Conservation (phyloP, 164 flowering plant species). For the Macadamia tetraphylla region DNA sequence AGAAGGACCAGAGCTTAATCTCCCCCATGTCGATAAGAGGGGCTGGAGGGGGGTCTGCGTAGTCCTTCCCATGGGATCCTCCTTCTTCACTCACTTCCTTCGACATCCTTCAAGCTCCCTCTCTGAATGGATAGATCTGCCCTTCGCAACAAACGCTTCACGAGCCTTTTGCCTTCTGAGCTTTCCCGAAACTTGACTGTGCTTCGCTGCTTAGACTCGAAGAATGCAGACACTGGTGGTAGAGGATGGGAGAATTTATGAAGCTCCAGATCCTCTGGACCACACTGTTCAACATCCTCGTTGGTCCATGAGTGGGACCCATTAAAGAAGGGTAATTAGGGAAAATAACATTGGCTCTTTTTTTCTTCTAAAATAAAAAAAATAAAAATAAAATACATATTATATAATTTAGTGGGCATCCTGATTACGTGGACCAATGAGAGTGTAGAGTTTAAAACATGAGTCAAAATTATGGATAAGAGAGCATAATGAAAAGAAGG, state of each 20-base stretch:
- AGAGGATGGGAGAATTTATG: background rate
- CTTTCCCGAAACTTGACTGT: background rate
- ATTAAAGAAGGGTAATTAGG: too few species aligned
- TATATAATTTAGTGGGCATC: too few species aligned
- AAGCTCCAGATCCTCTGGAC: too few species aligned
- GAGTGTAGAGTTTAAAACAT: too few species aligned
- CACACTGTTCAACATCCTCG: too few species aligned
- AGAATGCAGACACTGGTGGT: conserved; percentile 1
- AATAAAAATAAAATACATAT: too few species aligned
- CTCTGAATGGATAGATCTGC: too few species aligned
- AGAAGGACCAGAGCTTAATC: conserved; percentile 36
- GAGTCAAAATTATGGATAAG: conserved; percentile 21
- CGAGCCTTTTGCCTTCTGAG: background rate
- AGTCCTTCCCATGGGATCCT: conserved; percentile 32
- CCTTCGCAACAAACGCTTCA: too few species aligned
- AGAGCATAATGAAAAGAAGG: background rate
- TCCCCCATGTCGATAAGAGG: conserved; percentile 35
- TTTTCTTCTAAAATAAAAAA: too few species aligned
- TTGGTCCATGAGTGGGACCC: too few species aligned
- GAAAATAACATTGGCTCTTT: too few species aligned
- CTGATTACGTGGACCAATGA: too few species aligned
- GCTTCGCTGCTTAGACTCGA: background rate
- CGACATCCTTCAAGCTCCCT: conserved; percentile 23
- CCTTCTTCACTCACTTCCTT: conserved; percentile 36
- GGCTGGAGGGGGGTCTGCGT: conserved; percentile 41